Conservation (phyloP, 2,329 filamentous ascomycete genomes). For the Botrytis galanthina region DNA sequence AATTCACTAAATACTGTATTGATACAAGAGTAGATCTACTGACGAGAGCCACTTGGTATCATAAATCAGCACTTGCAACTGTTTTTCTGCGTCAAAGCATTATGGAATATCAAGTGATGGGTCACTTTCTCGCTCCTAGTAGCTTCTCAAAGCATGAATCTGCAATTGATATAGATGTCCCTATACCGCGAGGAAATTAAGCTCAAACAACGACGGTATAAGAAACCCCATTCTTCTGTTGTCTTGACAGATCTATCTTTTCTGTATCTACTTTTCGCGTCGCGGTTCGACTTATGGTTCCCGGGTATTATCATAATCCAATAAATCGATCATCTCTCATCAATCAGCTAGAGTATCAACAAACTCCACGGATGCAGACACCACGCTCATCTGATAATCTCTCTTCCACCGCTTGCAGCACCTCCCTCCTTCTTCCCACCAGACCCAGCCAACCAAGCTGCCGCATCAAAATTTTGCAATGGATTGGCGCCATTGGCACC, state of each 20-base stretch:
- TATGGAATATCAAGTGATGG: not conserved
- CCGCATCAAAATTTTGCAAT: constrained; percentile 64
- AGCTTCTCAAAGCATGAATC: not conserved
- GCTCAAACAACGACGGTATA: not conserved
- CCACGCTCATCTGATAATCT: constrained; percentile 27
- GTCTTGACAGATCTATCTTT: not conserved
- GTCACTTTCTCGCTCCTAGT: not conserved
- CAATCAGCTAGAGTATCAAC: not conserved
- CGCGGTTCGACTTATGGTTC: not conserved
- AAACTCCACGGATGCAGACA: too few species aligned
- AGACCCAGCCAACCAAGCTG: constrained; percentile 63
- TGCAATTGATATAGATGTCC: not conserved
- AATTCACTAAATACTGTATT: not conserved
- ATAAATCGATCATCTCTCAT: not conserved
- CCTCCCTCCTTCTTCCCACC: constrained; percentile 35
- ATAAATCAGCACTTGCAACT: not conserved
- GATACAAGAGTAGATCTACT: not conserved
- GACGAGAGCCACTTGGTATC: not conserved
- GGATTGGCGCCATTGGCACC: constrained; percentile 43
- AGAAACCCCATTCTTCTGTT: not conserved
- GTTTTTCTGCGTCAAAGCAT: too few species aligned
- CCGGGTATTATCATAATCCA: not conserved
- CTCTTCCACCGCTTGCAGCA: constrained; percentile 27
- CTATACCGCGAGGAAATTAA: not conserved
- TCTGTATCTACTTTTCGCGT: not conserved